These are phyloP conservation scores for Sugiyamaella qingdaonensis DNA, from an alignment of 805 yeast species.

Conservation along the genomic window DNA sequence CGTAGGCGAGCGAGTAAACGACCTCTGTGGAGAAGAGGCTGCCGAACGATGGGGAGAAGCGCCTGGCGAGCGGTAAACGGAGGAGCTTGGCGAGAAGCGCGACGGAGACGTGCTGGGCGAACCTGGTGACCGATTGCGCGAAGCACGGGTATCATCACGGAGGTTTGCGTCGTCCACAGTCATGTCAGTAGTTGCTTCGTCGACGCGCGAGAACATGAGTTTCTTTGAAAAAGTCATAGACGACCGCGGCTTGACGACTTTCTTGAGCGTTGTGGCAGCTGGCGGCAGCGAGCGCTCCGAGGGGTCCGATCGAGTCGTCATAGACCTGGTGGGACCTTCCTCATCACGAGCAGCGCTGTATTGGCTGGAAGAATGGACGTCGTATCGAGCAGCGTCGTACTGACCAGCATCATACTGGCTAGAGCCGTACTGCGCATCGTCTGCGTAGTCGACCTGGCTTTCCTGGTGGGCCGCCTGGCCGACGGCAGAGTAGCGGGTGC, in stretches of 20 bases:
- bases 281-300: not conserved
- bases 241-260: slow-evolving; percentile 13
- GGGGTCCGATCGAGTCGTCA: not conserved
- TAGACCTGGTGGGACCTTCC: not conserved
- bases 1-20: not conserved
- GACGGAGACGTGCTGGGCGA: not conserved
- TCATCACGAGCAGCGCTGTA: not conserved
- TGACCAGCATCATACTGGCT: not conserved
- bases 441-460: not conserved
- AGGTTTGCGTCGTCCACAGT: not conserved
- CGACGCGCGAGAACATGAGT: slow-evolving; percentile 14
- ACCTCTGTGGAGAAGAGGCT: not conserved
- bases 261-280: slow-evolving; percentile 1
- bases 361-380: not conserved
- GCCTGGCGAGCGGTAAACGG: not conserved
- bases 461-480: not conserved
- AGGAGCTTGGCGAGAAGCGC: not conserved
- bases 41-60: not conserved
- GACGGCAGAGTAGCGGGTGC: not conserved
- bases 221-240: slow-evolving; percentile 22
- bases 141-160: not conserved
- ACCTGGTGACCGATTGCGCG: not conserved
- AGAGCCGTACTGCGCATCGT: not conserved
- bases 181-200: not conserved
- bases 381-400: not conserved